These are phyloP conservation scores for Yamadazyma atmosphaerica DNA, from an alignment of 1,139 yeast genomes.

Conservation along the genomic window DNA sequence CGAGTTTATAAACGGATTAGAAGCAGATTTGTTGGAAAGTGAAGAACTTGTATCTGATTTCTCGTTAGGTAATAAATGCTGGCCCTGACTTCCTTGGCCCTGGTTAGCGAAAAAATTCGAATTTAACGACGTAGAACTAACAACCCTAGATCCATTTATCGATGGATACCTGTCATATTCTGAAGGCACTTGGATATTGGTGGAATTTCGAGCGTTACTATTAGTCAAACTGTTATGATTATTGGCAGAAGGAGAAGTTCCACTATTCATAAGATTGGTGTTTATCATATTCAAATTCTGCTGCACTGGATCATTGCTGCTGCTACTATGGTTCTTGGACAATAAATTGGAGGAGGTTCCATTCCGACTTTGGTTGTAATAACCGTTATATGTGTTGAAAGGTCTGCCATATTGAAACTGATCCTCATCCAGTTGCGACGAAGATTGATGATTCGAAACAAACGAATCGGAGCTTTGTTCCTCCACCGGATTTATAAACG, in stretches of 20 bases:
- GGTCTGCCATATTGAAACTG: constrained; percentile 37
- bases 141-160: constrained; percentile 49
- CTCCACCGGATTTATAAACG: constrained; percentile 27
- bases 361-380: constrained; percentile 34
- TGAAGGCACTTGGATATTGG: constrained; percentile 41
- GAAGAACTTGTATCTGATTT: constrained; percentile 18
- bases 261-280: constrained; percentile 11
- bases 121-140: constrained; percentile 44
- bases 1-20: constrained; percentile 21
- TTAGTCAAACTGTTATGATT: constrained; percentile 4
- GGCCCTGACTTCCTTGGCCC: constrained; percentile 2
- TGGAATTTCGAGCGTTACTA: constrained; percentile 11
- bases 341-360: constrained; percentile 45
- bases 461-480: constrained; percentile 26
- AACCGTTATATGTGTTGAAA: constrained; percentile 43
- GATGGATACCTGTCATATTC: constrained; percentile 62
- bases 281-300: constrained; percentile 16
- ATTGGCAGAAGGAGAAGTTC: background rate
- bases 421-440: constrained; percentile 25
- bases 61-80: constrained; percentile 5
- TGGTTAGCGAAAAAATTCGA: constrained; percentile 21
- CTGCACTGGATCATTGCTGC: constrained; percentile 9
- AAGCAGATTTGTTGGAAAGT: constrained; percentile 16
- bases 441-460: constrained; percentile 25
- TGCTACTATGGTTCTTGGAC: constrained; percentile 20